phyloP scores from a whole-genome alignment of 2,329 filamentous ascomycete species.

The Botrytis galanthina region DNA sequence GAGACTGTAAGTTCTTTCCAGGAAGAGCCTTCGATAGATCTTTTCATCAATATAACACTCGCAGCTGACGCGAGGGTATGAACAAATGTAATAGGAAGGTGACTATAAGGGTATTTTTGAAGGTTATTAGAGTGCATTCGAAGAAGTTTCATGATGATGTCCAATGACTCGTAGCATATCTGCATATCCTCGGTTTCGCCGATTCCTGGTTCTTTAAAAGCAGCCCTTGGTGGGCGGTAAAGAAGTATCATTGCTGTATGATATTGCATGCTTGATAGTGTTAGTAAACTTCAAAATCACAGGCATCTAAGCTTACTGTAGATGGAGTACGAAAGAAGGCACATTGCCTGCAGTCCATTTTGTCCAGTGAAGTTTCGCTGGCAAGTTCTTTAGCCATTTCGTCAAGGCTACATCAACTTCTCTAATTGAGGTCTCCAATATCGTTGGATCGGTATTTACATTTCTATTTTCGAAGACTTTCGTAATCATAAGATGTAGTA shows the following conservation, averaged over 20 bases:
- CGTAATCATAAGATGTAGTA: slow-evolving; percentile 50
- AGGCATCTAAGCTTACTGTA: slow-evolving; percentile 39
- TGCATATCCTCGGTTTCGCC: slow-evolving; percentile 47
- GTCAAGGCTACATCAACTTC: slow-evolving; percentile 48
- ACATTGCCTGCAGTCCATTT: slow-evolving; percentile 50
- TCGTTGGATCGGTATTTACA: slow-evolving; percentile 42
- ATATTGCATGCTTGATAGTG: slow-evolving; percentile 43
- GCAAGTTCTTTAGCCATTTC: slow-evolving; percentile 48
- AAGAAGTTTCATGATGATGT: slow-evolving; percentile 47
- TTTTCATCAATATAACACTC: slow-evolving; percentile 48
- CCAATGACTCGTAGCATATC: slow-evolving; percentile 50
- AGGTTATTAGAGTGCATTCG: slow-evolving; percentile 43
- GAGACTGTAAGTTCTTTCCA: slow-evolving; percentile 49
- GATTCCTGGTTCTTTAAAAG: slow-evolving; percentile 43
- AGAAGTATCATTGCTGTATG: slow-evolving; percentile 53
- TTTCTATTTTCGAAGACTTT: slow-evolving; percentile 51
- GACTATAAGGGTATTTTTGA: slow-evolving; percentile 43
- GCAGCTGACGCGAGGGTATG: slow-evolving; percentile 50
- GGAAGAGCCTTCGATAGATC: slow-evolving; percentile 41
- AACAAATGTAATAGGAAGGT: slow-evolving; percentile 48
- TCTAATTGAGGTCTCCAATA: slow-evolving; percentile 45
- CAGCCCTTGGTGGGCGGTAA: slow-evolving; percentile 47
- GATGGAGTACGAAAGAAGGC: slow-evolving; percentile 47
- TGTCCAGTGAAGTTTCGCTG: slow-evolving; percentile 50
- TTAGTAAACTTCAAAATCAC: background rate